phyloP scores from a whole-genome alignment of 345 rosid genomes.

The Hibiscus tridactylites region DNA sequence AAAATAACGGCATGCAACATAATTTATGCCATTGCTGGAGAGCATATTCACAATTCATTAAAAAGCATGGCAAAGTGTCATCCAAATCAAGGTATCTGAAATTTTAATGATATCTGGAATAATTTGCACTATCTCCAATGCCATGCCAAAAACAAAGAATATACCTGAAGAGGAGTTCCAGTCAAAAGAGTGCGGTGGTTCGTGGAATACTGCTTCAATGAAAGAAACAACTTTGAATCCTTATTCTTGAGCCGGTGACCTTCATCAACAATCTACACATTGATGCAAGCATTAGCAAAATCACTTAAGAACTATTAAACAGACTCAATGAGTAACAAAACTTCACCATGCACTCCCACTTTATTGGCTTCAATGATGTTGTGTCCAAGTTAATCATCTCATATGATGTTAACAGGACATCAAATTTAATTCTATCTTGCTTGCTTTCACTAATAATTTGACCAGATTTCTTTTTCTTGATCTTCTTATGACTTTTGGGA shows the following conservation, averaged over 20 bases:
- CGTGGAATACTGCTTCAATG: conserved; percentile 81
- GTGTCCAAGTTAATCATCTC: conserved; percentile 94
- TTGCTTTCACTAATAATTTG: conserved; percentile 68
- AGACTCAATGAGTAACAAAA: conserved; percentile 8
- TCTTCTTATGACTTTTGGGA: conserved; percentile 64
- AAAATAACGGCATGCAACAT: background rate
- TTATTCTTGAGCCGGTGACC: conserved; percentile 99
- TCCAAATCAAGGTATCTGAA: background rate
- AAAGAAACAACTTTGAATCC: conserved; percentile 86
- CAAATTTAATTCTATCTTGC: conserved; percentile 95
- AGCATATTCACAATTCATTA: background rate
- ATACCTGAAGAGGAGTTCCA: conserved; percentile 99
- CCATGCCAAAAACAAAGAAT: conserved; percentile 15
- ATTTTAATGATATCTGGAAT: background rate
- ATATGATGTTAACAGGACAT: conserved; percentile 94
- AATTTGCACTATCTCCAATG: background rate
- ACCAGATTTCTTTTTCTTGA: conserved; percentile 83
- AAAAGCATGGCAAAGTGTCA: background rate
- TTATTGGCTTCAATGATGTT: conserved; percentile 72
- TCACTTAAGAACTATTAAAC: conserved; percentile 8
- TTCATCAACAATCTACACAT: conserved; percentile 91
- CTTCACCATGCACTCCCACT: conserved; percentile 98
- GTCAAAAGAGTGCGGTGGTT: conserved; percentile 92
- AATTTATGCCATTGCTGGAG: background rate
- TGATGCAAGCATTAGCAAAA: conserved; percentile 21